A percentile compares a stretch with the other conserved stretches of the same genome.
Evolutionary conservation across 805 yeast species (phyloP).

Genomic region (Candida oleophila): DNA sequence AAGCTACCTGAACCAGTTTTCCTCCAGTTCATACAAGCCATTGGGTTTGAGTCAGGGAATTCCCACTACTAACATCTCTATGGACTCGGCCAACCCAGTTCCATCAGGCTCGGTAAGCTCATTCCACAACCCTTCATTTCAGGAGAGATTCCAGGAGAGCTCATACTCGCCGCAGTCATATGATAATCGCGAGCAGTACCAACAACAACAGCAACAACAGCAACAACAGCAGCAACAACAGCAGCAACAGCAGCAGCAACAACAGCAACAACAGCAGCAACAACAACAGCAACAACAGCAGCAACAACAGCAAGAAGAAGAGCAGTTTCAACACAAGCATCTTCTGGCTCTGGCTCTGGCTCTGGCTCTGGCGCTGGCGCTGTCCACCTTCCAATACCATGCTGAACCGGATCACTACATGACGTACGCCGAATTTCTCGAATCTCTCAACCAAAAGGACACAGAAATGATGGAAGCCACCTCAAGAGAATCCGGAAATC

Average conservation of each 20-base stretch:
- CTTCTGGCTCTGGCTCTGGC: slow-evolving; percentile 6
- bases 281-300: slow-evolving; percentile 4
- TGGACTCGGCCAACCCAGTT: slow-evolving; percentile 39
- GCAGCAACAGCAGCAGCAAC: slow-evolving; percentile 6
- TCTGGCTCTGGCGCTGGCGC: slow-evolving; percentile 4
- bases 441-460: slow-evolving; percentile 21
- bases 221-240: slow-evolving; percentile 14
- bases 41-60: slow-evolving; percentile 30
- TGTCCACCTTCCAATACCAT: not conserved
- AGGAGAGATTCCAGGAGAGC: not conserved
- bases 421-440: slow-evolving; percentile 41
- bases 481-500: slow-evolving; percentile 7
- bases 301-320: slow-evolving; percentile 3
- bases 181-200: not conserved
- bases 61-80: slow-evolving; percentile 56
- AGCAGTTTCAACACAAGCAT: slow-evolving; percentile 5
- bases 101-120: slow-evolving; percentile 8
- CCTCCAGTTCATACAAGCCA: slow-evolving; percentile 12
- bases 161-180: not conserved
- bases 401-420: slow-evolving; percentile 41
- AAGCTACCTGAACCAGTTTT: slow-evolving; percentile 7
- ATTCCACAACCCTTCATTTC: not conserved
- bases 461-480: slow-evolving; percentile 2
- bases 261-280: not conserved
- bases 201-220: slow-evolving; percentile 10